Percentiles rank a stretch among this genome's conserved stretches.
These are phyloP conservation scores for Yamadazyma blattariae DNA, from an alignment of 1,139 yeast genomes.

Conservation along the genomic window DNA sequence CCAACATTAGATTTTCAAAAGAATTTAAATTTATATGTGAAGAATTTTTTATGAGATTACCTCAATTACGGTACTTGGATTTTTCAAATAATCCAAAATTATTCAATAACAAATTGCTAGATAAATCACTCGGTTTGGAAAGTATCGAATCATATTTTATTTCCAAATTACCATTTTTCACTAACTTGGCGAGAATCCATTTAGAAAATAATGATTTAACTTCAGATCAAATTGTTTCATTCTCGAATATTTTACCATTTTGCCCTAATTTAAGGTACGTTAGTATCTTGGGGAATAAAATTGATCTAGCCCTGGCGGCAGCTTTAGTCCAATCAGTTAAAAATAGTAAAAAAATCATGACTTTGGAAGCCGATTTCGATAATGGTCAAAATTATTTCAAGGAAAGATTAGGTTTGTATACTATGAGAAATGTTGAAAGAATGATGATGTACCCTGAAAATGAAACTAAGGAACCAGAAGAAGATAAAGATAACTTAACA, in stretches of 20 bases:
- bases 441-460: constrained; percentile 18
- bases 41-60: constrained; percentile 35
- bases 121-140: constrained; percentile 5
- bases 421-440: constrained; percentile 70
- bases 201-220: constrained; percentile 57
- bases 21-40: constrained; percentile 33
- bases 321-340: constrained; percentile 41
- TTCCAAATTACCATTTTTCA: constrained; percentile 57
- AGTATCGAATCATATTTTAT: constrained; percentile 39
- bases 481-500: constrained; percentile 24
- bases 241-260: constrained; percentile 62
- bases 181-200: constrained; percentile 54
- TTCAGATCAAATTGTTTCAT: constrained; percentile 44
- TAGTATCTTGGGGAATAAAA: constrained; percentile 57
- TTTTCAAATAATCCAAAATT: constrained; percentile 62
- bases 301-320: constrained; percentile 43
- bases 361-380: constrained; percentile 39
- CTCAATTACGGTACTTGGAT: constrained; percentile 61
- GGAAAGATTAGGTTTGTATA: constrained; percentile 60
- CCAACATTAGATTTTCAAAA: constrained; percentile 45
- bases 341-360: constrained; percentile 37
- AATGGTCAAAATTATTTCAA: constrained; percentile 42
- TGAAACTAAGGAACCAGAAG: constrained; percentile 6
- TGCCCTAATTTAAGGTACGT: constrained; percentile 56
- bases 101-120: constrained; percentile 23